Base-by-base conservation (phyloP, 2,329 filamentous ascomycete species). In the Arachnopeziza araneosa region DNA sequence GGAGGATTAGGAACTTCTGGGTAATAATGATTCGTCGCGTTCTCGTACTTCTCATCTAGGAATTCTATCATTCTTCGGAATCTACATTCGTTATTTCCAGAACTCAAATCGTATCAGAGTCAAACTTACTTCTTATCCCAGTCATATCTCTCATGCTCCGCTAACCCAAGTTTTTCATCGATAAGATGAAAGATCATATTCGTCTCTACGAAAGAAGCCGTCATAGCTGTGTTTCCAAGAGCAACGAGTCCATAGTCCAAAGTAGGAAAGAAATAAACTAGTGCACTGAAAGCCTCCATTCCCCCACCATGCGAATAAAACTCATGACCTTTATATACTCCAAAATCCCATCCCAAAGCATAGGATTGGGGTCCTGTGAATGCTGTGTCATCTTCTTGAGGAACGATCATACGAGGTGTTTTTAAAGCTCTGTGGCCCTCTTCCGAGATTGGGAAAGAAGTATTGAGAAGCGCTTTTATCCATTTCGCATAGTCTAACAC, bases 401-500 rank as follows among this genome's bases (percentile, higher is more conserved):
- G 10, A 19, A 21, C 7, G 30, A 53, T 24, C 1, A 68, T 74
- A 54, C 73, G 70, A 44, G 72, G 73, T 44, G 64, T 71, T 60
- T 68, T 70, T 23, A 78, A 60, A 17, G 72, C 71, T 32, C 63
- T 60, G 60, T 76, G 72, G 2, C 69, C 72, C 14, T 66, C 63
- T 58, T 56, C 59, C 8, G 74, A 70, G 26, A 80, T 64, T 1
- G 76, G 74, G 17, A 68, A 70, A 1, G 70, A 68, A 44, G 66
- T 68, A n/a, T 74, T 67, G 24, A 85, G 69, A 24, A 83, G 70
- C 22, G 77, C 79, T 24, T 73, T 71, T 2, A 83, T 64, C 82
- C 82, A 86, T 64, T 76, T 77, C 1, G 75, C 68, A 66, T 81
- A 83, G 70, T 84, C 81, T 8, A 73, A 56, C 1, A 79, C 79